A percentile compares a stretch with the other conserved stretches of the same genome.
Conservation (phyloP, 805 yeast genomes). For the Yamadazyma olivae region DNA sequence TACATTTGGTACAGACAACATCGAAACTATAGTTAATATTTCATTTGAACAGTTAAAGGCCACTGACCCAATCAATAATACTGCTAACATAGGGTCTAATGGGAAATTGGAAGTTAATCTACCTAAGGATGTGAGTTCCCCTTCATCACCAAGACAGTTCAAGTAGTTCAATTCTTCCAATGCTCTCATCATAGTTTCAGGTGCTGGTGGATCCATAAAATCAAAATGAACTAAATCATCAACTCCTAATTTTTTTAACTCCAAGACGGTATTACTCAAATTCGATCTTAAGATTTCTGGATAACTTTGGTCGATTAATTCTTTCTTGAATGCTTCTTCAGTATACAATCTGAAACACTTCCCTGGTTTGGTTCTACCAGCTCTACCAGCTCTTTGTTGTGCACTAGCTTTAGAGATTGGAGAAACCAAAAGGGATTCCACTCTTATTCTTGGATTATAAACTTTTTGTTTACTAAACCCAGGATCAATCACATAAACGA, state of each 20-base stretch:
- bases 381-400: constrained; percentile 99
- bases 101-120: constrained; percentile 91
- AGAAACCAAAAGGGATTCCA: constrained; percentile 88
- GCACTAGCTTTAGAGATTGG: constrained; percentile 98
- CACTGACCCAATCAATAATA: constrained; percentile 84
- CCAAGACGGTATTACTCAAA: constrained; percentile 86
- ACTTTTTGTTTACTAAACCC: constrained; percentile 97
- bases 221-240: constrained; percentile 97
- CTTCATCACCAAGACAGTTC: constrained; percentile 88
- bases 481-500: constrained; percentile 95
- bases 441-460: constrained; percentile 93
- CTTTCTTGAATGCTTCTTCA: constrained; percentile 93
- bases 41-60: constrained; percentile 87
- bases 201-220: constrained; percentile 99
- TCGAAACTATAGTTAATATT: constrained; percentile 81
- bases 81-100: constrained; percentile 92
- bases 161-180: constrained; percentile 90
- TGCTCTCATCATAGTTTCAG: constrained; percentile 99
- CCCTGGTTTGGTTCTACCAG: constrained; percentile 99
- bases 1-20: constrained; percentile 90
- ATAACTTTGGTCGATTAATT: constrained; percentile 89
- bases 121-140: constrained; percentile 85
- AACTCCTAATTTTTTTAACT: constrained; percentile 88
- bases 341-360: constrained; percentile 95
- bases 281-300: constrained; percentile 94